A percentile compares a stretch with the other conserved stretches of the same genome.
Conservation (phyloP, 345 rosid species). For the Bruguiera sexangula region DNA sequence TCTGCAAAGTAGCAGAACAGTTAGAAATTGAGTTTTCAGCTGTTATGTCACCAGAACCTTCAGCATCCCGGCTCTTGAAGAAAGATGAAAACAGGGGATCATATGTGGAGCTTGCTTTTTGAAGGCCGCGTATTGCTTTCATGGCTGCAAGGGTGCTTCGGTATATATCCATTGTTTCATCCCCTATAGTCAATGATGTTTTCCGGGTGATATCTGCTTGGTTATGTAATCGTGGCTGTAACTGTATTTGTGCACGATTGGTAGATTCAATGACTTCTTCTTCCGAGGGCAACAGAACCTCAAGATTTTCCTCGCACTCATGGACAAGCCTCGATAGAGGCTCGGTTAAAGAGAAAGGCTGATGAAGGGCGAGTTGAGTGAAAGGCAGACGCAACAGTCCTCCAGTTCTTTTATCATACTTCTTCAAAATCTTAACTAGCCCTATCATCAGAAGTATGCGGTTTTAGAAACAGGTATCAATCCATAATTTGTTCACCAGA, state of each 20-base stretch:
- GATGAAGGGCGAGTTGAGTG: constrained; percentile 70
- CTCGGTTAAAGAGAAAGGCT: constrained; percentile 83
- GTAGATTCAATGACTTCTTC: constrained; percentile 76
- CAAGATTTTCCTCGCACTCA: constrained; percentile 85
- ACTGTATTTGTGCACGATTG: constrained; percentile 16
- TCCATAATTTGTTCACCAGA: neutral
- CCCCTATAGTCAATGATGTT: constrained; percentile 49
- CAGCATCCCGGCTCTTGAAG: constrained; percentile 54
- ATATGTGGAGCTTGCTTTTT: constrained; percentile 81
- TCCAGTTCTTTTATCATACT: constrained; percentile 88
- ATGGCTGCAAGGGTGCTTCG: constrained; percentile 93
- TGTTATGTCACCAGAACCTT: constrained; percentile 55
- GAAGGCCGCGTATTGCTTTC: constrained; percentile 81
- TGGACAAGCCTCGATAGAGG: constrained; percentile 78
- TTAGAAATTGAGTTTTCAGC: constrained; percentile 62
- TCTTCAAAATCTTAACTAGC: constrained; percentile 78
- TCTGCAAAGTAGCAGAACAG: constrained; percentile 35
- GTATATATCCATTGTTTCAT: constrained; percentile 64
- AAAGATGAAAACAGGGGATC: constrained; percentile 69
- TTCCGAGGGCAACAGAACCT: constrained; percentile 79
- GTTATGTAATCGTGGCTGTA: constrained; percentile 20
- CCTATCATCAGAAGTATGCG: constrained; percentile 34
- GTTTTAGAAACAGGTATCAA: constrained; percentile 17
- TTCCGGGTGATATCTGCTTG: constrained; percentile 33
- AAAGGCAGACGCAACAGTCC: constrained; percentile 71